Base-by-base conservation (phyloP, 768 basidiomycete species). In the Gymnopilus junonius region DNA sequence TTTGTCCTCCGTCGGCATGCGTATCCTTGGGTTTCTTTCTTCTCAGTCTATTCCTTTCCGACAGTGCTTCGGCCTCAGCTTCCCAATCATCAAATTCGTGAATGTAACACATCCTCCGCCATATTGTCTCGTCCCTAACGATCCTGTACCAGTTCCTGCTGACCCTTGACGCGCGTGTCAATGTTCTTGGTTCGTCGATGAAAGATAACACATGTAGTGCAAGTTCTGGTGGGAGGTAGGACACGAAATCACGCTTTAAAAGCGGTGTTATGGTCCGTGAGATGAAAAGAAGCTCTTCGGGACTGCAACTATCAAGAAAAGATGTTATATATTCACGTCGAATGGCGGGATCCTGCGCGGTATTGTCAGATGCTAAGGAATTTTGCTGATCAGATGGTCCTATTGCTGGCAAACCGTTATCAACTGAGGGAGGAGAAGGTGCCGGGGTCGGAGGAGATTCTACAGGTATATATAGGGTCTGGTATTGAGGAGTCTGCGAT, bases 191-290 rank as follows among this genome's bases (percentile, higher is more conserved):
- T 46, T 94, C 90, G 59, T 94, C 87, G 43, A 97, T 80, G 73
- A 88, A 95, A 59, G 82, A 75, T 35, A 97, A 81, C 58, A 95
- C 84, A 68, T 94, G 85, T 21, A 95, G 74, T 0, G 87, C 84
- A 14, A 97, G 79, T 75, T 97, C 95, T 1, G 66, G 55, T 1
- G 63, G 63, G 8, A 64, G 53, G 14, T 59, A 12, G 20, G 17
- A 21, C 6, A 59, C 10, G 34, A 59, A 59, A 25, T 59, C 58
- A 20, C 58, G 58, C 43, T 59, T 59, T 3, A 59, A n/a, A 27
- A 48, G 48, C 11, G 34, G 35, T 0, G 46, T 10, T 14, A 59
- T 35, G 3, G 58, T 59, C 34, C 53, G 34, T 7, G 58, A 59
- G 21, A 59, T 50, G 48, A 59, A 59, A 5, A 50, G 46, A 29